A percentile compares a stretch with the other conserved stretches of the same genome.
Conservation (phyloP, 352 stramenopile species). For the Globisporangium polare region DNA sequence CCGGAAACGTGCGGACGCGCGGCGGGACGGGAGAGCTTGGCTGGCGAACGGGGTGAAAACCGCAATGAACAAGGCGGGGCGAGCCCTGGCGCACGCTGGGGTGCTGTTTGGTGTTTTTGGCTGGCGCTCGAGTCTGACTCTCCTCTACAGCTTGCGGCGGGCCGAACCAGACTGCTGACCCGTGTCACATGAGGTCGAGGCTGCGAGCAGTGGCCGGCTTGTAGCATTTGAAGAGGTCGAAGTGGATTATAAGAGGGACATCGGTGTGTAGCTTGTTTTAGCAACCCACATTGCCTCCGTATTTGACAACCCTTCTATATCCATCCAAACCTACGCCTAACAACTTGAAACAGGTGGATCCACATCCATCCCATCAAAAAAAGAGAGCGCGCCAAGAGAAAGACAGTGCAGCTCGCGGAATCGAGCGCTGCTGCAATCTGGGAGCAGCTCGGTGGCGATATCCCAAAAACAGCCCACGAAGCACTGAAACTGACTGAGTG, state of each 20-base stretch:
- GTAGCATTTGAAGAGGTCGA: neutral
- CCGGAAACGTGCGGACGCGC: conserved; percentile 7
- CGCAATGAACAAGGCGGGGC: neutral
- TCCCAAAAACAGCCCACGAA: neutral
- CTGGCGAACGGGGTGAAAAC: conserved; percentile 7
- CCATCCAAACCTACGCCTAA: neutral
- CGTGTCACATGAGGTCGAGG: neutral
- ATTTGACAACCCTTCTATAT: no score
- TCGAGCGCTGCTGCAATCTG: neutral
- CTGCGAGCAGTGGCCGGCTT: neutral
- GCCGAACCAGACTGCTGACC: conserved; percentile 4
- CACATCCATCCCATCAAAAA: neutral
- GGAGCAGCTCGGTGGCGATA: neutral
- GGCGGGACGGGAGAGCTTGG: conserved; percentile 2
- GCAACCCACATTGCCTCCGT: no score
- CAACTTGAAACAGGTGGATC: neutral
- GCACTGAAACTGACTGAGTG: neutral
- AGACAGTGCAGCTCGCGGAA: conserved; percentile 7
- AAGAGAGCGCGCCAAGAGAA: conserved; percentile 4
- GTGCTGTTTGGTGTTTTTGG: neutral
- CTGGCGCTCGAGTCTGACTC: conserved; percentile 2
- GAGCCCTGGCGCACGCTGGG: neutral
- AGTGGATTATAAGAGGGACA: neutral
- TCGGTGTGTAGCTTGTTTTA: no score
- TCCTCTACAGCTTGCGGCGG: neutral